These are phyloP conservation scores for Diaporthe sp. DNA, from an alignment of 2,329 filamentous ascomycete genomes.

Conservation along the genomic window DNA sequence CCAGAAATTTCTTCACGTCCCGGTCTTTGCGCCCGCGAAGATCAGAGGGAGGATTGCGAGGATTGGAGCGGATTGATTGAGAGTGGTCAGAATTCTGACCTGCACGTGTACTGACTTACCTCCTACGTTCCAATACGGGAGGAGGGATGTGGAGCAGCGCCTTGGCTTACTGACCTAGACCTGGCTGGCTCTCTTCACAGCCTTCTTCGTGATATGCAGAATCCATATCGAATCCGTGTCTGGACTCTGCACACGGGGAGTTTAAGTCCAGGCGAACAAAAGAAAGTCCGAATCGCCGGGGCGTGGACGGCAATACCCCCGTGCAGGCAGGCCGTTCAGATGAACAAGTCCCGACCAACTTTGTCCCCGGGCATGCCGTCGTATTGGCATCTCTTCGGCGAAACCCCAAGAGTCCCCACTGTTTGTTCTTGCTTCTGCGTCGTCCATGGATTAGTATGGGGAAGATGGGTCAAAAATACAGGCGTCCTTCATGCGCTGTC, in stretches of 20 bases:
- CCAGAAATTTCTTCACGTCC: background rate
- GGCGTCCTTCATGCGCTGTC: conserved; percentile 3
- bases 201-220: conserved; percentile 13
- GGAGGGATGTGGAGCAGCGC: conserved; percentile 16
- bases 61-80: conserved; percentile 7
- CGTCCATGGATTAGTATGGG: conserved; percentile 1
- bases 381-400: conserved; percentile 11
- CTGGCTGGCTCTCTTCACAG: conserved; percentile 12
- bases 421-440: background rate
- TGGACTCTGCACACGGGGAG: background rate
- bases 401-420: background rate
- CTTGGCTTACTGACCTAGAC: conserved; percentile 18
- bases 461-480: conserved; percentile 26
- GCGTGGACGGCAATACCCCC: background rate
- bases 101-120: background rate
- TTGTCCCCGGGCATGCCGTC: background rate
- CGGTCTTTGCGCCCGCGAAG: background rate
- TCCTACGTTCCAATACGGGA: conserved; percentile 9
- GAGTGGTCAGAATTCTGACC: background rate
- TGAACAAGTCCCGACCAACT: conserved; percentile 2
- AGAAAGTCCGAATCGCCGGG: conserved; percentile 3
- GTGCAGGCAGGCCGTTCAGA: background rate
- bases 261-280: background rate
- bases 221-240: background rate
- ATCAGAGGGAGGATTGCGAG: conserved; percentile 12